Evolutionary conservation across 78 protist genomes (phyloP), one percentile per base, ranked within the genome.

Genomic region (Pigoraptor vietnamica): DNA sequence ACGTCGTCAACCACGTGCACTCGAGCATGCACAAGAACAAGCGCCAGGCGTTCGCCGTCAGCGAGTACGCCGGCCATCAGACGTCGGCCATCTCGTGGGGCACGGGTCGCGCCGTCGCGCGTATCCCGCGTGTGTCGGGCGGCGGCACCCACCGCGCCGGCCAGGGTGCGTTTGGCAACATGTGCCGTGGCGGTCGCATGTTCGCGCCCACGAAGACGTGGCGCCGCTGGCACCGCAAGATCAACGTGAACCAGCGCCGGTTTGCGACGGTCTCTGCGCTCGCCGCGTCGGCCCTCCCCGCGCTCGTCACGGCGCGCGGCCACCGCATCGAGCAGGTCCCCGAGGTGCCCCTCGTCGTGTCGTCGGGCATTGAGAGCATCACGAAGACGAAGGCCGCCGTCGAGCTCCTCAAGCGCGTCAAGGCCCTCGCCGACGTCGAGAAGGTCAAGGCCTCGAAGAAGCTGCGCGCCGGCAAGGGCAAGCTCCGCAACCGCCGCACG

Each of bases 41-140:
- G 93, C 95, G 99, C 84, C 99, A 99, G 39, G 87, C 99, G 2
- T 94, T 96, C 93, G 96, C 96, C 91, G 98, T 98, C 33, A 38
- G 0, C 91, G 34, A 86, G 89, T 36, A 91, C 48, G 99, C 99
- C 33, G 99, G 99, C 89, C 95, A 96, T 91, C 98, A 98, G 96
- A 86, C 93, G 90, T 92, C 99, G 24, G 99, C 99, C 86, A 96
- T 95, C 82, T 99, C 99, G 25, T 99, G 99, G 99, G 99, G 99
- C 56, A 99, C 99, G 40, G 99, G 99, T 88, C 97, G 99, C 81
- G 99, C 99, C 84, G 99, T 99, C 29, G 96, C 99, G 36, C 99
- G 99, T 98, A 98, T 99, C 93, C 99, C 99, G 48, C 99, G 99
- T 95, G 99, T 99, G 87, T 34, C 93, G 37, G 99, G 99, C 33